Conservation (phyloP, 495 filamentous ascomycete species). For the Xylaria scruposa region DNA sequence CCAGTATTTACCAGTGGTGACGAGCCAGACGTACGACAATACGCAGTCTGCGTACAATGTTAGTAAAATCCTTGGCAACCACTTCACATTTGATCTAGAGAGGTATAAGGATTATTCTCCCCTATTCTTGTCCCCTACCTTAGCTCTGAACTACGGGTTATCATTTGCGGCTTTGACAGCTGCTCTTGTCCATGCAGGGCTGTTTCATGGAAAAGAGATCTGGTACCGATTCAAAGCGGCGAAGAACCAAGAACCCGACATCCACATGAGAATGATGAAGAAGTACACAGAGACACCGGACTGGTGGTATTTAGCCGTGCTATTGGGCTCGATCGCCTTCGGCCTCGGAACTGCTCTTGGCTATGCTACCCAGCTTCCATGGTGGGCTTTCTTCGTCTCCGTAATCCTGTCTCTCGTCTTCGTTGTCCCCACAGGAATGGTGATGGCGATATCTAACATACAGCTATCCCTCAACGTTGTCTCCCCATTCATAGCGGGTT, state of each 20-base stretch:
- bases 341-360: conserved; percentile 59
- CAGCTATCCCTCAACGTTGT: conserved; percentile 63
- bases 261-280: conserved; percentile 68
- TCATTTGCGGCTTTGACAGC: conserved; percentile 65
- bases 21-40: conserved; percentile 66
- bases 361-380: conserved; percentile 55
- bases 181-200: conserved; percentile 59
- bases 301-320: conserved; percentile 66
- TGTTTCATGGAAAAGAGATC: conserved; percentile 64
- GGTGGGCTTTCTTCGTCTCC: conserved; percentile 58
- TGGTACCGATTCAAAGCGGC: conserved; percentile 56
- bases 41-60: conserved; percentile 60
- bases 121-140: conserved; percentile 66
- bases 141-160: conserved; percentile 64
- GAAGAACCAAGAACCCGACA: conserved; percentile 62
- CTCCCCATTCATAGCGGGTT: conserved; percentile 69
- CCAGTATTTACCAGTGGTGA: conserved; percentile 44
- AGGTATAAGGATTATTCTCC: conserved; percentile 66
- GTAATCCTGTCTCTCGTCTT: conserved; percentile 57
- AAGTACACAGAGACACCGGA: conserved; percentile 64
- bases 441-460: conserved; percentile 63
- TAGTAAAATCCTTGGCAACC: conserved; percentile 56
- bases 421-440: conserved; percentile 60
- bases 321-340: conserved; percentile 58
- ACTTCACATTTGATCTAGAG: conserved; percentile 59